Base-by-base conservation (phyloP, 2,329 filamentous ascomycete species). In the Claviceps spartinae region DNA sequence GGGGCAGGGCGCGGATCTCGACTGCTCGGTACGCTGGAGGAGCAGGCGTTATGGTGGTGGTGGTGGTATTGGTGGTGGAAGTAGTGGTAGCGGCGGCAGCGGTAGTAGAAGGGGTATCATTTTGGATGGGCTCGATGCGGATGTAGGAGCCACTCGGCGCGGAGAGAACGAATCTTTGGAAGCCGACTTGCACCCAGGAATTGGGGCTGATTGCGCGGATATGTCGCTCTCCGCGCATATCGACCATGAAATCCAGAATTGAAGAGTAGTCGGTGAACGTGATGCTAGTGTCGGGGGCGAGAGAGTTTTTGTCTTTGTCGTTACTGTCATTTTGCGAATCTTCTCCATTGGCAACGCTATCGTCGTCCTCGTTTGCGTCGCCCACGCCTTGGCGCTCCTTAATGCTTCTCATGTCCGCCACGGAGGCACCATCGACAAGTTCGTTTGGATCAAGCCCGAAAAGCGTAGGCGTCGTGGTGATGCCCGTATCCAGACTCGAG, bases 231-330 rank as follows among this genome's bases (percentile, higher is more conserved):
- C 79, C 81, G 2, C 82, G 85, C 1, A 82, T 84, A 64, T 97
- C 91, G 45, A 83, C 77, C 38, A 98, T 84, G 14, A 98, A 77
- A 61, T 97, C 93, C 57, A 89, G 83, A n/a, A 98, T 82, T 2
- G 85, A 91, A 53, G 86, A 85, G 65, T 97, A 98, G 59, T 95
- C 88, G 7, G 87, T 91, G 61, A 97, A 95, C 0, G 80, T 85
- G 34, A 96, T 71, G 20, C 74, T 76, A 4, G 3, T 8, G 4
- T 63, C 64, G 24, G 64, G 54, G 1, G 62, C 52, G 24, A 22
- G 16, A 24, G 5, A 16, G 11, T n/a, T 26, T 22, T 45, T 45
- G 22, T n/a, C 26, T 16, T 30, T 45, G 43, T 13, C 4, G 26
- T 18, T 22, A 4, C 40, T 42, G 40, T 5, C 18, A 18, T 18